These are phyloP conservation scores for Curvularia eragrostidis DNA, from an alignment of 2,329 filamentous ascomycete species.

Conservation along the genomic window DNA sequence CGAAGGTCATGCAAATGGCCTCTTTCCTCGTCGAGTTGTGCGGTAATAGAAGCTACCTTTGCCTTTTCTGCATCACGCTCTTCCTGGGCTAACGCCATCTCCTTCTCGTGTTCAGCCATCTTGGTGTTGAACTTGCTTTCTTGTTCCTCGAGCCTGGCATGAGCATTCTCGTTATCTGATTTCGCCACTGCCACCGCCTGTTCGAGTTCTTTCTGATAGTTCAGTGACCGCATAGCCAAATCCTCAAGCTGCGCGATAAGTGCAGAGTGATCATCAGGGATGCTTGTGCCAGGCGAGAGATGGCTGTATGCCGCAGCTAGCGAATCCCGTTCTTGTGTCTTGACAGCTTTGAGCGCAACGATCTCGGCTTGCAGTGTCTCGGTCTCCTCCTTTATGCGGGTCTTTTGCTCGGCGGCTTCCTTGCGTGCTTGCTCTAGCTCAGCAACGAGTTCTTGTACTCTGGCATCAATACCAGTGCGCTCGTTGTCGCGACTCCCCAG, in stretches of 20 bases:
- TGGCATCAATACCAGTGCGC: slow-evolving; percentile 72
- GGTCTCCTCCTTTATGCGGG: slow-evolving; percentile 49
- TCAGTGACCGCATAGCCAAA: slow-evolving; percentile 51
- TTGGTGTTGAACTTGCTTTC: slow-evolving; percentile 48
- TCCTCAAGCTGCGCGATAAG: slow-evolving; percentile 55
- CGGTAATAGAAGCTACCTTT: slow-evolving; percentile 55
- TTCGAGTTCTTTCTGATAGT: slow-evolving; percentile 54
- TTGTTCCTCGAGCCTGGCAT: slow-evolving; percentile 50
- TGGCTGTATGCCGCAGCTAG: slow-evolving; percentile 48
- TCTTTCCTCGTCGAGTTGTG: slow-evolving; percentile 69
- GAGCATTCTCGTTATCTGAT: slow-evolving; percentile 55
- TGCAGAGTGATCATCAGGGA: slow-evolving; percentile 48
- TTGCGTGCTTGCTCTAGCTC: slow-evolving; percentile 70
- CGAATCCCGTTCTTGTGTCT: slow-evolving; percentile 36
- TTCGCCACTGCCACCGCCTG: slow-evolving; percentile 56
- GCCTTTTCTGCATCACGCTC: slow-evolving; percentile 57
- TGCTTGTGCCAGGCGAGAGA: slow-evolving; percentile 44
- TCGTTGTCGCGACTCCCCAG: slow-evolving; percentile 85
- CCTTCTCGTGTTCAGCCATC: slow-evolving; percentile 48
- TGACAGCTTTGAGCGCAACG: slow-evolving; percentile 56
- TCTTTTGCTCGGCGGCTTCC: slow-evolving; percentile 58
- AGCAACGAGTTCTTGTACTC: slow-evolving; percentile 69
- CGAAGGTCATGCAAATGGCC: slow-evolving; percentile 73
- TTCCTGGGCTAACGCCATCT: slow-evolving; percentile 48
- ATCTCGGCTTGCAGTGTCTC: slow-evolving; percentile 66